phyloP scores from a whole-genome alignment of 257 asterid genomes.

The Handroanthus guayacan region DNA sequence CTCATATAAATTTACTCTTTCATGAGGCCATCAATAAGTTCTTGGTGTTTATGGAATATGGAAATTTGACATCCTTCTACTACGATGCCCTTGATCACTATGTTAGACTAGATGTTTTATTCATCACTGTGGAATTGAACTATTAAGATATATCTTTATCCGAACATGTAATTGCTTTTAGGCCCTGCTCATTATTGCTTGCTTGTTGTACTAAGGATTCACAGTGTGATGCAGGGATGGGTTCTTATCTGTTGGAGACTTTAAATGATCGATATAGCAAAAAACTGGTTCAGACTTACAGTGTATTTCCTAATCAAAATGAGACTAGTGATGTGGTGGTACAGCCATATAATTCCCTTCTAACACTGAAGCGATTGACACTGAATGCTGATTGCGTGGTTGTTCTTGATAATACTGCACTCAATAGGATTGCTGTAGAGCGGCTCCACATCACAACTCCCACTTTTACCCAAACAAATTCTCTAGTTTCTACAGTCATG shows the following conservation, averaged over 20 bases:
- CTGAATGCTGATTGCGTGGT: constrained; percentile 98
- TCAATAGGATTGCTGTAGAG: constrained; percentile 96
- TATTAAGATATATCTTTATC: neutral
- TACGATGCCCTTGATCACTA: constrained; percentile 19
- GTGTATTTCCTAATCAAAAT: constrained; percentile 98
- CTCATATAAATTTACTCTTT: neutral
- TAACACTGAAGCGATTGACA: constrained; percentile 94
- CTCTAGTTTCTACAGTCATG: constrained; percentile 98
- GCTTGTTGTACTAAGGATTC: constrained; percentile 24
- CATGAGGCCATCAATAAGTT: neutral
- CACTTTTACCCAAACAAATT: constrained; percentile 93
- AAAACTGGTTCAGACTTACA: constrained; percentile 95
- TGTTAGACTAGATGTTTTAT: constrained; percentile 1
- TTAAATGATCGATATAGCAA: constrained; percentile 98
- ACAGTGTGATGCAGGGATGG: constrained; percentile 78
- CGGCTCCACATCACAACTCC: constrained; percentile 93
- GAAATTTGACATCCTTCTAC: neutral
- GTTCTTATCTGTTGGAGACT: constrained; percentile 95
- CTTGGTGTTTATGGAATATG: neutral
- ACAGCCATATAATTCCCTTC: constrained; percentile 96
- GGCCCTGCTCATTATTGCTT: constrained; percentile 21
- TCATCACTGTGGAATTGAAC: constrained; percentile 5
- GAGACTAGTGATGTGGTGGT: constrained; percentile 99
- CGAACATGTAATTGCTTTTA: constrained; percentile 8
- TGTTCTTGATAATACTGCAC: constrained; percentile 98